Conservation (phyloP, 371 early-diverging fungal species). For the Lichtheimia corymbifera region DNA sequence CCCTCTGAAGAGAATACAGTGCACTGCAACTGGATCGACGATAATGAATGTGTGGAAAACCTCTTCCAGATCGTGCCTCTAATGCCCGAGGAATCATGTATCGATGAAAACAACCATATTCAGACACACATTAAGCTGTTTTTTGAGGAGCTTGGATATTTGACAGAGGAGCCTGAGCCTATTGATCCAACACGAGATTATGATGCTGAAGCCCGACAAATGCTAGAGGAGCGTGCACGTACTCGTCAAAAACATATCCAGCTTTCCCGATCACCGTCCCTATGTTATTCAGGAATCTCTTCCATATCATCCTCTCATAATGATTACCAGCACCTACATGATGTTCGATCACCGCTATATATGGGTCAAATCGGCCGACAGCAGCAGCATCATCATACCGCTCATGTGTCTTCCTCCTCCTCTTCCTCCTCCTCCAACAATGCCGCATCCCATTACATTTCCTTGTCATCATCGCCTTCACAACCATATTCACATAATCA, state of each 20-base stretch:
- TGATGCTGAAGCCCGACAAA: slow-evolving; percentile 25
- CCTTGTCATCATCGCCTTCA: background rate
- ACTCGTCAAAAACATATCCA: slow-evolving; percentile 22
- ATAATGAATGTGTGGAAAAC: slow-evolving; percentile 44
- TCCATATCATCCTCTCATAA: slow-evolving; percentile 27
- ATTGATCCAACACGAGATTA: slow-evolving; percentile 42
- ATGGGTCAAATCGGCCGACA: slow-evolving; percentile 23
- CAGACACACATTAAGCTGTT: slow-evolving; percentile 26
- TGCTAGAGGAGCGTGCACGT: slow-evolving; percentile 19
- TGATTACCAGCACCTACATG: slow-evolving; percentile 17
- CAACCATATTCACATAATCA: too few relatives aligned
- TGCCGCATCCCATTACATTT: background rate
- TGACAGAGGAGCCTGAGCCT: slow-evolving; percentile 42
- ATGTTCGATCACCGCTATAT: slow-evolving; percentile 35
- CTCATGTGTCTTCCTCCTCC: background rate
- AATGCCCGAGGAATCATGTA: slow-evolving; percentile 39
- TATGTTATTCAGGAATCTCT: slow-evolving; percentile 33
- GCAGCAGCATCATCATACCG: background rate
- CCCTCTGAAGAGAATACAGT: background rate
- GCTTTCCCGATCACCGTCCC: slow-evolving; percentile 16
- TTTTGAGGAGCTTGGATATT: slow-evolving; percentile 37
- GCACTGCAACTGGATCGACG: slow-evolving; percentile 33
- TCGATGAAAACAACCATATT: slow-evolving; percentile 43
- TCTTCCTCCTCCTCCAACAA: background rate
- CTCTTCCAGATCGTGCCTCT: slow-evolving; percentile 38